Conservation (phyloP, 176 grass and related monocot genomes). For the Lolium rigidum region DNA sequence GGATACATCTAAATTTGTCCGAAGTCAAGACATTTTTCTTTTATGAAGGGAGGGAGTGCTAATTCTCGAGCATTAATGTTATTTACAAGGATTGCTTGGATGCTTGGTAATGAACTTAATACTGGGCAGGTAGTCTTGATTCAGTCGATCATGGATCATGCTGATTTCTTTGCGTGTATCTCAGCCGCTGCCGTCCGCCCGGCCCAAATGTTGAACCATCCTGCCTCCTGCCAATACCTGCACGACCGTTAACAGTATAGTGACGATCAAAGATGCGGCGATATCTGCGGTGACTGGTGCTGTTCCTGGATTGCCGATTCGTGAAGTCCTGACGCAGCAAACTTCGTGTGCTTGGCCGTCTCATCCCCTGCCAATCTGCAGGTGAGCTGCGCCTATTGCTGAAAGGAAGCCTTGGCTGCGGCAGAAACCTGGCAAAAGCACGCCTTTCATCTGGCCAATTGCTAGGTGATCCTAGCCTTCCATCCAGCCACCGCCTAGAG, state of each 20-base stretch:
- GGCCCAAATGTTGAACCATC: constrained; percentile 37
- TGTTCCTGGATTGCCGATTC: constrained; percentile 10
- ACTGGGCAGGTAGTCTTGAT: constrained; percentile 8
- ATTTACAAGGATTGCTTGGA: constrained; percentile 48
- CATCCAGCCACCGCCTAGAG: constrained; percentile 39
- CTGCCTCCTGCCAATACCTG: constrained; percentile 33
- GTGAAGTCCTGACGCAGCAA: constrained; percentile 34
- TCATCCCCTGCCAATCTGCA: constrained; percentile 48
- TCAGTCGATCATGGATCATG: constrained; percentile 29
- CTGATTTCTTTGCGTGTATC: constrained; percentile 48
- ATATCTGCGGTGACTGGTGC: constrained; percentile 22
- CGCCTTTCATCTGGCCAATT: constrained; percentile 53
- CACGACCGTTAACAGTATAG: neutral
- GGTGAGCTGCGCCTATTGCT: constrained; percentile 49
- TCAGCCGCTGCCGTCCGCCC: constrained; percentile 52
- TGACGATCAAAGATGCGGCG: constrained; percentile 25
- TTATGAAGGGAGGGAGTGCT: too few species aligned
- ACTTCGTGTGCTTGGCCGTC: constrained; percentile 39
- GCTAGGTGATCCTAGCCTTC: constrained; percentile 46
- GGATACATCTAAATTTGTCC: too few species aligned
- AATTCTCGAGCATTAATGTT: neutral
- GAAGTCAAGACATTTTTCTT: too few species aligned
- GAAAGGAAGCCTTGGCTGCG: constrained; percentile 31
- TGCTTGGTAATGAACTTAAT: constrained; percentile 32
- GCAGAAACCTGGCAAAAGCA: constrained; percentile 33